Evolutionary conservation across 129 eudicot genomes (phyloP), one percentile per base, ranked within the genome.

Genomic region (Lactuca saligna): DNA sequence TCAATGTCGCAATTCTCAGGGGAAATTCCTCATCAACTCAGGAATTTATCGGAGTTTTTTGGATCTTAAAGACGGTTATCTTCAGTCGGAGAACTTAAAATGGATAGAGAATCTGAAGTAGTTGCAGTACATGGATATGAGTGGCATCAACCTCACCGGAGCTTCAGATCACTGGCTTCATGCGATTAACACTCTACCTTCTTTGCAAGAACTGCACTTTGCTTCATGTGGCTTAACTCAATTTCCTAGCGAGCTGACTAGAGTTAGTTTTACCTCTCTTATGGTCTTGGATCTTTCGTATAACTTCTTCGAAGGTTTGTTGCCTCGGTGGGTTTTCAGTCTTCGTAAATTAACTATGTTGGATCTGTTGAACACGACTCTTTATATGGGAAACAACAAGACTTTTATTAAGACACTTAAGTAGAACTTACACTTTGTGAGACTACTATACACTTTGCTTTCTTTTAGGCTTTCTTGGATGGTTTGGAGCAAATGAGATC

Each of bases 1-100:
- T 84, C 81, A 6, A 65, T 55, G 11, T 70, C 89, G 6, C 81
- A 82, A 16, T 80, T 80, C 42, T 10, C 46, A 2, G 57, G 70
- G 63, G 55, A 70, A 25, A 61, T 81, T 49, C 81, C 85, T 5
- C 72, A 53, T 15, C 57, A 48, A 6, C 63, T 81, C 31, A 81
- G 85, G 8, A 76, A 76, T 71, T 53, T 81, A 16, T 75, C 78
- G n/a, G 7, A 3, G 6, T 62, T 79, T 46, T 68, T 37, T 79
- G 10, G 53, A 38, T 61, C 49, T 79, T 38, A 61, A 48, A 1
- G 41, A 48, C 42, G 17, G 63, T 37, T 11, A 11, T 6, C 31
- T 38, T 58, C 6, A 5, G 34, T 29, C 61, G 2, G 34, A 75
- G 34, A 66, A 61, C 17, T 48, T 75, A 7, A 51, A 32, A 60